phyloP scores from a whole-genome alignment of 176 grass and related monocot genomes.

The Cenchrus purpureus region DNA sequence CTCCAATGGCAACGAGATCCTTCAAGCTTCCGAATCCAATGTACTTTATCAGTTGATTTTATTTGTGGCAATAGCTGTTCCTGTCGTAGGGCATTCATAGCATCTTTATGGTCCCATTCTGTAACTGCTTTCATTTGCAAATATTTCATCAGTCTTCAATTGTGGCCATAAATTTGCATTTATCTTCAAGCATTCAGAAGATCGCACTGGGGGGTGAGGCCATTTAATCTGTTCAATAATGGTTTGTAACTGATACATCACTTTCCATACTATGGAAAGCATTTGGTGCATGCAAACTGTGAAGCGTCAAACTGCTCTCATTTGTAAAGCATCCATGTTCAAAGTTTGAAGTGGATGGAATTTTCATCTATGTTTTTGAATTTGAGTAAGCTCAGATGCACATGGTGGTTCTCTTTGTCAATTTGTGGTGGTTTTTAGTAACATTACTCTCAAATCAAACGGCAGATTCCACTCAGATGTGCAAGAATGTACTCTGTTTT shows the following conservation, averaged over 20 bases:
- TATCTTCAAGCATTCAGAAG: not conserved
- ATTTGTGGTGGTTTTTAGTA: not conserved
- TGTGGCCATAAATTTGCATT: conserved; percentile 5
- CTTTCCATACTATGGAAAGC: not conserved
- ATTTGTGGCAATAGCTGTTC: not conserved
- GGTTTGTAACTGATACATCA: not conserved
- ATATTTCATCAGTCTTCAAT: conserved; percentile 9
- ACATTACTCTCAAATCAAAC: not conserved
- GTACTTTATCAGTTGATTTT: conserved; percentile 74
- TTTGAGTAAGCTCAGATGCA: not conserved
- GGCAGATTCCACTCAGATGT: not conserved
- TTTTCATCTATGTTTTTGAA: not conserved
- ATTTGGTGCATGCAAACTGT: not conserved
- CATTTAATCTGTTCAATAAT: conserved; percentile 9
- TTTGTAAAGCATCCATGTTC: not conserved
- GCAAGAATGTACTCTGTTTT: not conserved
- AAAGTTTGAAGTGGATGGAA: not conserved
- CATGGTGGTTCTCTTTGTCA: not conserved
- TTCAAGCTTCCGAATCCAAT: conserved; percentile 98
- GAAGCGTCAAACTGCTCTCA: not conserved
- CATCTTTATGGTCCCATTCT: not conserved
- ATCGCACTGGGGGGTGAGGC: not conserved
- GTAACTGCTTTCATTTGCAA: conserved; percentile 21
- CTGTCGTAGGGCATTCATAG: not conserved
- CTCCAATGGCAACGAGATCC: conserved; percentile 72